Evolutionary conservation across 768 basidiomycete species (phyloP), one percentile per base, ranked within the genome.

Genomic region (Pleurotus giganteus): DNA sequence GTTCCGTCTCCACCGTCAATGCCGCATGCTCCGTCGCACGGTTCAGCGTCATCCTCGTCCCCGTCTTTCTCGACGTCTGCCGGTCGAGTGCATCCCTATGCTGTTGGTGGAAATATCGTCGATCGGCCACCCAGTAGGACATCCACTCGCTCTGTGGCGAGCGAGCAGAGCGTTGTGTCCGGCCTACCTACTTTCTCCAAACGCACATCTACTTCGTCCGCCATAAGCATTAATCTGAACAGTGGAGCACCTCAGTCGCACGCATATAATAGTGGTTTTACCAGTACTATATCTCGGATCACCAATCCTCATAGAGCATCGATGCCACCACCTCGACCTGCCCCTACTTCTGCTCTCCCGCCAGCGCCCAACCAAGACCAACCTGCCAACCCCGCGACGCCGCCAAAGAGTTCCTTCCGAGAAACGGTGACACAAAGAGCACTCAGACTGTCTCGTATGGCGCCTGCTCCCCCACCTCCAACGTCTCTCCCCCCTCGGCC

Each of bases 291-390:
- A 27, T 51, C 59, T 32, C 60, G 36, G 57, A 29, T 39, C 59
- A 65, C 45, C 66, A 63, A 74, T 4, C 59, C 74, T 27, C 78
- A 85, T 61, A 76, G 89, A 36, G 63, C 72, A 17, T 89, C 86
- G 3, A 79, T 88, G 66, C 88, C 81, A 2, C 83, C 89, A 2
- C 89, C 89, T 15, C 83, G 86, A 12, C 89, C 89, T 27, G 81
- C 85, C 3, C 88, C 90, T 0, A 85, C 79, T 24, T 78, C 78
- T 46, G 54, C 52, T 4, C 51, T 58, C 7, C 55, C 61, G 4
- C 47, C 58, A 13, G 27, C 57, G 15, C 58, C 57, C 2, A 43
- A 59, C 28, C 57, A 61, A 24, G 58, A 54, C 24, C 24, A 39
- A 44, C 19, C 34, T 29, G 15, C 39, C 41, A 42, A 28, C 32